Percentiles rank a stretch among this genome's conserved stretches.
These are phyloP conservation scores for Mycena maculata DNA, from an alignment of 768 basidiomycete species.

Conservation along the genomic window DNA sequence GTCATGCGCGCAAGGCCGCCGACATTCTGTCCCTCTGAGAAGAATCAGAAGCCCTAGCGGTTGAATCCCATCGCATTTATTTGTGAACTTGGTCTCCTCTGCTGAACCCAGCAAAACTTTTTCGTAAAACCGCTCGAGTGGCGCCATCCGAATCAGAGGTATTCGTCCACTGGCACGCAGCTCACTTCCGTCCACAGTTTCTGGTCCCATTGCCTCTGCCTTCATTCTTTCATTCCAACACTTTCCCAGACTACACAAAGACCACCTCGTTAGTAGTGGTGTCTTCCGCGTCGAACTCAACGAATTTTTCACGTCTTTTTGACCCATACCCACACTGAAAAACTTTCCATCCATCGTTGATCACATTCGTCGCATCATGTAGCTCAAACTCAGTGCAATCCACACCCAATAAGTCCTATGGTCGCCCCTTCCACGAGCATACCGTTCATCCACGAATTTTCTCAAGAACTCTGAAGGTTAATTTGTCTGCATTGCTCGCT, in stretches of 20 bases:
- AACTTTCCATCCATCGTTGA: constrained; percentile 42
- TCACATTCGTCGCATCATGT: constrained; percentile 90
- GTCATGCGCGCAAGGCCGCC: no score
- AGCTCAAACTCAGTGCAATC: constrained; percentile 97
- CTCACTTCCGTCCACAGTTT: no score
- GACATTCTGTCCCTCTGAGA: no score
- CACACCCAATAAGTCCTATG: constrained; percentile 99
- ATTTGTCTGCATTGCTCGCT: constrained; percentile 98
- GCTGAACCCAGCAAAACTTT: no score
- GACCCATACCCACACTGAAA: constrained; percentile 98
- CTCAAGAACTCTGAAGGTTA: constrained; percentile 98
- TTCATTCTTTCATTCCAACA: constrained; percentile 6
- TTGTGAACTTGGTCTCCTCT: no score
- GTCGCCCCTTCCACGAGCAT: constrained; percentile 98
- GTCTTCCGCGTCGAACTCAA: constrained; percentile 99
- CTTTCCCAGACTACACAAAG: constrained; percentile 61
- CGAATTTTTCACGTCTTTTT: constrained; percentile 99
- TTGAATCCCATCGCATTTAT: no score
- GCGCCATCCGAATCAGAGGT: no score
- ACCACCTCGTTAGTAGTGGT: constrained; percentile 92
- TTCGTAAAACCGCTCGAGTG: no score
- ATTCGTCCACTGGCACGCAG: no score
- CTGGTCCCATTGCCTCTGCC: constrained; percentile 10
- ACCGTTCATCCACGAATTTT: constrained; percentile 99
- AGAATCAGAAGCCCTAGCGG: no score